Evolutionary conservation across 2,329 filamentous ascomycete species (phyloP), one percentile per base, ranked within the genome.

Genomic region (Diaporthe capsici): DNA sequence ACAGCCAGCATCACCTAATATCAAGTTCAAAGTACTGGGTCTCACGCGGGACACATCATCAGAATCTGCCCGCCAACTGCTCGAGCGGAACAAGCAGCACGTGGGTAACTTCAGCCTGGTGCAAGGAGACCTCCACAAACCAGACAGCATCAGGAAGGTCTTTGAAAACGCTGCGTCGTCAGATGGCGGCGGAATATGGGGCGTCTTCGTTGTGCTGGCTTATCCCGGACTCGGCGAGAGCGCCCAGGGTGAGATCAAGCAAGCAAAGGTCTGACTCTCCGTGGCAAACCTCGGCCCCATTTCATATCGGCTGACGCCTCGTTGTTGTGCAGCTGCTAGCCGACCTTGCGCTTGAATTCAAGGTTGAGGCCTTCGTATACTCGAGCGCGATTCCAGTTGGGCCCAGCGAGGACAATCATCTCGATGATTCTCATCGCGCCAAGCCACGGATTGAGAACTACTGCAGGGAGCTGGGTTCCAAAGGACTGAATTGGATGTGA

Each of bases 181-280:
- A 20, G 25, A 22, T 9, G n/a, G 49, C 7, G 34, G 17, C 4
- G 65, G n/a, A 5, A 55, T 70, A 39, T 70, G 49, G 65, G 65
- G 34, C 34, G 65, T 70, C 10, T 70, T 70, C 34, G 49, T 55
- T 7, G 65, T 31, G 15, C 34, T 70, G 34, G 65, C 65, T 3
- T 70, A 55, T 55, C 65, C 65, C 7, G 49, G 65, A 28, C 65
- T 70, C n/a, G 65, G 65, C 25, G 49, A 55, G 34, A 70, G 34
- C 7, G 49, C 34, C 12, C 34, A 53, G 0, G 65, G 34, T 3
- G 65, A 55, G 15, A 55, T 42, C 15, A 55, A 13, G 49, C 65
- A 70, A 22, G 65, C 47, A n/a, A 70, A 42, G 49, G 65, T 70
- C 39, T 4, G 12, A 5, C 6, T 25, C 1, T 7, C 2, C 7